A percentile compares a stretch with the other conserved stretches of the same genome.
phyloP scores from a whole-genome alignment of 257 asterid species.

The Nicotiana tomentosiformis region DNA sequence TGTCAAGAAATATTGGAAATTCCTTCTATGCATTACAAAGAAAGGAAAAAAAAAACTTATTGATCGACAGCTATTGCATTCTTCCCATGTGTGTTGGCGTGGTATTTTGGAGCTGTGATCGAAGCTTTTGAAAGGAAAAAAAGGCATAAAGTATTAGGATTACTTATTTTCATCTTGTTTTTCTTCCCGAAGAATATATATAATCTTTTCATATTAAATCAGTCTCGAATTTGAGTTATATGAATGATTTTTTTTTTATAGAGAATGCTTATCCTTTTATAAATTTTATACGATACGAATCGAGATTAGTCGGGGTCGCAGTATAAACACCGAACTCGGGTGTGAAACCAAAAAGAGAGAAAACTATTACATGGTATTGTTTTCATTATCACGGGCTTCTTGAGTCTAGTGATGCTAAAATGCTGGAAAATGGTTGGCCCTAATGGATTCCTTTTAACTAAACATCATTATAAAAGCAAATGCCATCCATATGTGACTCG shows the following conservation, averaged over 20 bases:
- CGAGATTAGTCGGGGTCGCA: too few species aligned
- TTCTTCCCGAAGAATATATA: neutral
- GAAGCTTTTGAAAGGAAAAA: neutral
- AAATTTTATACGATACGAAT: too few species aligned
- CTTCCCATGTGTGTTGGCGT: constrained; percentile 18
- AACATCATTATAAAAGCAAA: neutral
- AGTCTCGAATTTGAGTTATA: too few species aligned
- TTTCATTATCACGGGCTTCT: constrained; percentile 46
- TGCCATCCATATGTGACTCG: neutral
- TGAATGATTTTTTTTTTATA: too few species aligned
- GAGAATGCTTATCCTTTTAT: too few species aligned
- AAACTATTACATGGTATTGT: neutral
- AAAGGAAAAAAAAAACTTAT: neutral
- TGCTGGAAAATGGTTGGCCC: neutral
- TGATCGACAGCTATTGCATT: constrained; percentile 9
- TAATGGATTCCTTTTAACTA: neutral
- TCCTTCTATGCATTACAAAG: neutral
- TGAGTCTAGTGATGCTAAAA: constrained; percentile 26
- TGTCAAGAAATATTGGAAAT: neutral
- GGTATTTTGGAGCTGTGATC: neutral
- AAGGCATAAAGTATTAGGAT: neutral
- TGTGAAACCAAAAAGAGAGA: neutral
- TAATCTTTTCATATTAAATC: too few species aligned
- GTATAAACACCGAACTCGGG: fast-evolving
- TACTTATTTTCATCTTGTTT: neutral